Evolutionary conservation across 1,284 basidiomycete species (phyloP), one percentile per base, ranked within the genome.

Genomic region (Trichosporon ovoides): DNA sequence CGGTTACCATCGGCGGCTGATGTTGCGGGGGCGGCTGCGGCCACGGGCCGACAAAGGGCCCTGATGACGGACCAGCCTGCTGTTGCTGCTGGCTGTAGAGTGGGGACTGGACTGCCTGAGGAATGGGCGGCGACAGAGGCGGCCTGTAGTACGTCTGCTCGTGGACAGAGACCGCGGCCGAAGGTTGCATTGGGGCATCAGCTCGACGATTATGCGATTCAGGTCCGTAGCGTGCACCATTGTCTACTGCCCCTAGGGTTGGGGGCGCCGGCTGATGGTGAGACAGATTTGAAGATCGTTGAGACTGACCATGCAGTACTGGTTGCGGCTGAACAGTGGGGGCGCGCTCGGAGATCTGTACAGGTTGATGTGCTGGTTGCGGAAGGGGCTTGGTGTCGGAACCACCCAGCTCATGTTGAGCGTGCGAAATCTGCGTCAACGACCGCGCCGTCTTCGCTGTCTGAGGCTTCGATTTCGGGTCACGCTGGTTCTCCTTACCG

Each of bases 251-350:
- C 16, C 37, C 37, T 6, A 18, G 28, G 28, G 28, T 31, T 14
- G 43, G 13, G 14, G 43, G 22, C 18, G 22, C 22, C 22, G 43
- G 16, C 43, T 48, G 43, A 16, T 48, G 43, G 43, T 48, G 43
- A 48, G 43, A 48, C 24, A 48, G 24, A 48, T 28, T 48, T 3
- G 43, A 28, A 48, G 43, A 22, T 48, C 28, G 43, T 20, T 43
- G 20, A 28, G 43, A 48, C 43, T 48, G 43, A 48, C 43, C 43
- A 31, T 48, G 43, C 43, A 31, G 43, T 48, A 28, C 43, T 31
- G 28, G 5, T 31, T 4, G 28, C 6, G 43, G 22, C 28, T 48
- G 24, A 48, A 24, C 14, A 4, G 3, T 13, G 43, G 12, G 11
- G 43, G 6, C 16, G 14, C 43, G 43, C n/a, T 48, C 22, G 7